Evolutionary conservation across 1,139 yeast species (phyloP), one percentile per base, ranked within the genome.

Genomic region (Blastobotrys raffinosifermentans): DNA sequence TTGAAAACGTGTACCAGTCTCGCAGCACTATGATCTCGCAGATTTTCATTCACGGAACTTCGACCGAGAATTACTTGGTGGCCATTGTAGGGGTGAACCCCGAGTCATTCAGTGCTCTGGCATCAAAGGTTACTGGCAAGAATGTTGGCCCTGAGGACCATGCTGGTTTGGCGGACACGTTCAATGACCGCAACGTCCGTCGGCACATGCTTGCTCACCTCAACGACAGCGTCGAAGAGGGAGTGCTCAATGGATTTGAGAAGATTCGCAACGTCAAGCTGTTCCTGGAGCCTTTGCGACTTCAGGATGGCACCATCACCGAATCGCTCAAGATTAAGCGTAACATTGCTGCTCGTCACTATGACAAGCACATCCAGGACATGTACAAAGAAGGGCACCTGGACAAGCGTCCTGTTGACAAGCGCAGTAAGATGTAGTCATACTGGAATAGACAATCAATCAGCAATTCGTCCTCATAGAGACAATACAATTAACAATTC

Each of bases 1-100:
- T 91, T 51, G 97, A 89, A 64, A 54, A 67, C 2, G 57, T 72
- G 29, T 93, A 93, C 71, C 78, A 97, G 64, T 81, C 96, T n/a
- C 27, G 27, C 13, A 25, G 11, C 15, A 25, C 27, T n/a, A 6
- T 25, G 27, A 6, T 25, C 7, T 6, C 27, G 13, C 27, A 25
- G 15, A 25, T 25, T 13, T 25, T 25, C 11, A 14, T 25, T n/a
- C 27, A 25, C 11, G 27, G 27, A 8, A 8, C 11, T 7, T n/a
- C 27, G 7, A 8, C 7, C 10, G 27, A 25, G 11, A 25, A 14
- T n/a, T 25, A n/a, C 27, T 14, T 25, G 11, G 27, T 25, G 6
- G 27, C 14, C 7, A 25, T 25, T 25, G 11, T 25, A 6, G 27
- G 27, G 7, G 11, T 25, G 7, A 25, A 25, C 15, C 27, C 27